Evolutionary conservation across 2,329 filamentous ascomycete species (phyloP).

Genomic region (Clonostachys byssicola): DNA sequence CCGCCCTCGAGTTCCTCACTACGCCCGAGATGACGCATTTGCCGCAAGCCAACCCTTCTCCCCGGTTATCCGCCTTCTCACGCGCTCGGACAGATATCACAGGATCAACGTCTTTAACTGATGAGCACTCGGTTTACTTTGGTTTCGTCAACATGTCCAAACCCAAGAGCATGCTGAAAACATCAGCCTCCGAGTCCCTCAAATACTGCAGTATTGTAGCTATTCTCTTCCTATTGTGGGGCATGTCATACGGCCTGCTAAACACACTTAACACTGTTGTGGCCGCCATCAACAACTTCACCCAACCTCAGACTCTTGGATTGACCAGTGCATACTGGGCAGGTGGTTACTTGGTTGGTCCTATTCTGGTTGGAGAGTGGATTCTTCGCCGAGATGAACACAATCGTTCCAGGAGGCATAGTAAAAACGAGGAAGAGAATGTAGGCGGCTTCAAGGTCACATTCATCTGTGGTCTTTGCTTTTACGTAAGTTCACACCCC

Average conservation of each 20-base stretch:
- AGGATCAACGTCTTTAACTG: constrained; percentile 12
- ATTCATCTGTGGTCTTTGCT: constrained; percentile 71
- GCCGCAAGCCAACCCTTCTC: too few species aligned
- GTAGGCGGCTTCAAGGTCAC: constrained; percentile 72
- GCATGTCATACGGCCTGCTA: constrained; percentile 82
- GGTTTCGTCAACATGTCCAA: constrained; percentile 70
- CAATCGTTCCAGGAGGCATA: constrained; percentile 36
- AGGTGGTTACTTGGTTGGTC: constrained; percentile 66
- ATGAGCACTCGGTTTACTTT: constrained; percentile 57
- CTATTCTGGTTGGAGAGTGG: constrained; percentile 65
- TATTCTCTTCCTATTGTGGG: constrained; percentile 84
- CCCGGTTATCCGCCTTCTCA: neutral
- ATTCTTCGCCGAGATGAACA: constrained; percentile 66
- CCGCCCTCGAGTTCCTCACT: constrained; percentile 40
- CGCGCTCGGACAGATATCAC: neutral
- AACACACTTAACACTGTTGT: constrained; percentile 76
- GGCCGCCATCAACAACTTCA: constrained; percentile 57
- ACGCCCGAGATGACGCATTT: constrained; percentile 23
- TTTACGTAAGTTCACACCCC: constrained; percentile 41
- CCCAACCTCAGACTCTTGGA: constrained; percentile 57
- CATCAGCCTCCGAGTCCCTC: constrained; percentile 59
- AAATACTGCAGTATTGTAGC: constrained; percentile 73
- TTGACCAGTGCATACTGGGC: constrained; percentile 69
- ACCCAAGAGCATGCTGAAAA: constrained; percentile 67
- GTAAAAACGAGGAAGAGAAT: constrained; percentile 30